These are phyloP conservation scores for Epichloe festucae DNA, from an alignment of 2,329 filamentous ascomycete species.

Conservation along the genomic window DNA sequence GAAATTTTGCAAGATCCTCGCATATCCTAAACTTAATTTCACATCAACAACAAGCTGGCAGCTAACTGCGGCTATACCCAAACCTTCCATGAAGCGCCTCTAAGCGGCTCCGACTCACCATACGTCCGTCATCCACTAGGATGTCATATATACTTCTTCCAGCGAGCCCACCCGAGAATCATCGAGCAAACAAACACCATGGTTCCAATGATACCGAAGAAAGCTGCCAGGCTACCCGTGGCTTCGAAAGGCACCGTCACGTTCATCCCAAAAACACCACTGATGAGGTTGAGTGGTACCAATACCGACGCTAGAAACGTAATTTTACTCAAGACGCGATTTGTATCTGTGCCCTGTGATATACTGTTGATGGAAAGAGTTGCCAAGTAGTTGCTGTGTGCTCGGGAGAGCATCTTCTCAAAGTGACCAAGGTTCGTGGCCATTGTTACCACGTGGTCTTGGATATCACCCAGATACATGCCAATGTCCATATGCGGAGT, in stretches of 20 bases:
- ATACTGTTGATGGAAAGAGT: constrained; percentile 90
- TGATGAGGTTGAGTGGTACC: constrained; percentile 90
- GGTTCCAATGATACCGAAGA: constrained; percentile 36
- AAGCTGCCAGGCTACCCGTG: constrained; percentile 38
- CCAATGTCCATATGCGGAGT: constrained; percentile 94
- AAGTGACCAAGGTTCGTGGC: constrained; percentile 93
- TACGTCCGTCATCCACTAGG: too few species aligned
- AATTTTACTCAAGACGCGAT: constrained; percentile 85
- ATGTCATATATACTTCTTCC: constrained; percentile 31
- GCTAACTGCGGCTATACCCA: too few species aligned
- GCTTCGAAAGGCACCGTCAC: constrained; percentile 55
- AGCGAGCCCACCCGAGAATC: constrained; percentile 33
- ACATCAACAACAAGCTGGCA: too few species aligned
- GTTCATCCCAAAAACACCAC: constrained; percentile 81
- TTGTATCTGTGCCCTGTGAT: constrained; percentile 74
- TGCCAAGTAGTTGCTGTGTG: constrained; percentile 91
- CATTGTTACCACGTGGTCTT: constrained; percentile 99
- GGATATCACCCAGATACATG: constrained; percentile 91
- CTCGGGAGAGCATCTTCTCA: constrained; percentile 91
- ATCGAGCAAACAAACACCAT: constrained; percentile 41
- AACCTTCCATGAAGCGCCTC: too few species aligned
- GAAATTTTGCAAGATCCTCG: background rate
- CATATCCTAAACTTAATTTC: background rate
- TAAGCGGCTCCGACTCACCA: too few species aligned
- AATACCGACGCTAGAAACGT: constrained; percentile 88